Evolutionary conservation across 441 rosid genomes (phyloP).

Genomic region (Mallotus japonicus): DNA sequence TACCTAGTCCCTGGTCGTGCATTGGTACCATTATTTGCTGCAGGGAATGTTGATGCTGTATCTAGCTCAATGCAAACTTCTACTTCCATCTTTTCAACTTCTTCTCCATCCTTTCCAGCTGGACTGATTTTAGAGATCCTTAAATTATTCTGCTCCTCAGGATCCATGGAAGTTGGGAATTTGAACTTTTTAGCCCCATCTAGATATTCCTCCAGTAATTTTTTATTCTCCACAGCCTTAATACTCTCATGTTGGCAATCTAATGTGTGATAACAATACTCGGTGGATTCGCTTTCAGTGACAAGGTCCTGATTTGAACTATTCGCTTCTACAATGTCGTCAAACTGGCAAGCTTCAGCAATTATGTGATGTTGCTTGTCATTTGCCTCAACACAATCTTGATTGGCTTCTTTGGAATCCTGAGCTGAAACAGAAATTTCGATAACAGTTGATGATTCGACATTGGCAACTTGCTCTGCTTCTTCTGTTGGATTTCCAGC

Average conservation of each 20-base stretch:
- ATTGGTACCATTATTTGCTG: conserved; percentile 17
- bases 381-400: conserved; percentile 11
- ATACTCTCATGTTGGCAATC: conserved; percentile 17
- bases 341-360: conserved; percentile 11
- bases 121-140: conserved; percentile 6
- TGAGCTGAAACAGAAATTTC: conserved; percentile 19
- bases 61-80: conserved; percentile 24
- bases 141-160: conserved; percentile 30
- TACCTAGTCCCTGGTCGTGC: conserved; percentile 12
- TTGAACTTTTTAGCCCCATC: conserved; percentile 22
- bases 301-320: conserved; percentile 16
- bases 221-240: conserved; percentile 20
- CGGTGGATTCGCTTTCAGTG: conserved; percentile 16
- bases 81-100: conserved; percentile 34
- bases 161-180: conserved; percentile 13
- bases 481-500: conserved; percentile 24
- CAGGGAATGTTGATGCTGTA: conserved; percentile 18
- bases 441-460: conserved; percentile 1
- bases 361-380: conserved; percentile 11
- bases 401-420: conserved; percentile 16
- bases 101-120: conserved; percentile 13
- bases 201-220: conserved; percentile 27
- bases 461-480: conserved; percentile 8
- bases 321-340: conserved; percentile 17
- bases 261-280: conserved; percentile 15